Conservation (phyloP, 345 rosid genomes). For the Nephelium lappaceum region DNA sequence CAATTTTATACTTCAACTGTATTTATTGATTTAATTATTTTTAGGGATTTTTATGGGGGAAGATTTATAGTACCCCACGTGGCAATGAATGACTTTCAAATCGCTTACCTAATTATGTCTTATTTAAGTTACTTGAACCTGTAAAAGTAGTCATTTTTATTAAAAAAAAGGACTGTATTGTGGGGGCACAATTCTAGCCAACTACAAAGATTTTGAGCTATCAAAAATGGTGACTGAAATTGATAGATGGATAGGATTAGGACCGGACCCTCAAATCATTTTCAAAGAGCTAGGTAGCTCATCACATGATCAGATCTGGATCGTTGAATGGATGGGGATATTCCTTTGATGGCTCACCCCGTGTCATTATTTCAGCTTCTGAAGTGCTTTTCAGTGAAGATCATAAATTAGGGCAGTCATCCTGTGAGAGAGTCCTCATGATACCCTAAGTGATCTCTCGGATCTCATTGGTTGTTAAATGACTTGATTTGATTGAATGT, state of each 20-base stretch:
- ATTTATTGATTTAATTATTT: too few relatives aligned
- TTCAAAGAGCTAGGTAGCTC: slow-evolving; percentile 10
- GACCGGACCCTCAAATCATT: slow-evolving; percentile 19
- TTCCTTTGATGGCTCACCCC: slow-evolving; percentile 12
- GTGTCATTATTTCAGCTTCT: slow-evolving; percentile 8
- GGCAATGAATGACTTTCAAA: slow-evolving; percentile 11
- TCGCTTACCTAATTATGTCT: slow-evolving; percentile 37
- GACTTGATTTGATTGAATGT: neutral
- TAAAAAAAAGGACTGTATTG: neutral
- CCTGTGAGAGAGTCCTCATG: neutral
- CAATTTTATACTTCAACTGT: too few relatives aligned
- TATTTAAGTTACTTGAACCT: slow-evolving; percentile 26
- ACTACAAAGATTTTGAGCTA: slow-evolving; percentile 12
- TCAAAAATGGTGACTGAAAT: slow-evolving; percentile 25
- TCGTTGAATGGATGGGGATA: slow-evolving; percentile 31
- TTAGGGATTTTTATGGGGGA: too few relatives aligned
- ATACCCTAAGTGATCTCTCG: neutral
- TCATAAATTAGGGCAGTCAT: neutral
- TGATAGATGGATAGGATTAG: neutral
- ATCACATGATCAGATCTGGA: slow-evolving; percentile 5
- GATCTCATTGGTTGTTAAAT: too few relatives aligned
- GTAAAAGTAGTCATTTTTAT: slow-evolving; percentile 16
- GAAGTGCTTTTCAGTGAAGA: neutral
- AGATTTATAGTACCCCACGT: too few relatives aligned
- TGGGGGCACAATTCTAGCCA: neutral